A percentile compares a stretch with the other conserved stretches of the same genome.
phyloP scores from a whole-genome alignment of 2,329 filamentous ascomycete species.

The Epichloe elymi region DNA sequence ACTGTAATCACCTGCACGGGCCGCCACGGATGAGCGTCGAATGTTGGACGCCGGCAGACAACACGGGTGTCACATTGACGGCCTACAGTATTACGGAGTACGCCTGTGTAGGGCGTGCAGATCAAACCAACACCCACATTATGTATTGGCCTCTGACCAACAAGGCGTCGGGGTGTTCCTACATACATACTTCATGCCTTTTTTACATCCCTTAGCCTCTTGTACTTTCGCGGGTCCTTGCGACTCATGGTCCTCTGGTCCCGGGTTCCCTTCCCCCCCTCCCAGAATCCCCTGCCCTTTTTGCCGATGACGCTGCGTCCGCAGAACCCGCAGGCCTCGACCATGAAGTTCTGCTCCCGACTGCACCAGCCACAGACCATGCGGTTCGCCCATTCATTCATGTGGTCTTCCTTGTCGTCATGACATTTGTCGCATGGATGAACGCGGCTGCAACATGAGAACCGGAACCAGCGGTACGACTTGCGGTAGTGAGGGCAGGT shows the following conservation, averaged over 20 bases:
- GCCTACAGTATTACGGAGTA: background rate
- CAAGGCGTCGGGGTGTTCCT: too few species aligned
- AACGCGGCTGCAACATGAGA: conserved; percentile 47
- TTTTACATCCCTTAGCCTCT: conserved; percentile 33
- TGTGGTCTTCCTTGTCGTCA: conserved; percentile 56
- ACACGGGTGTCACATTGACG: background rate
- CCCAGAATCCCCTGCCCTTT: conserved; percentile 65
- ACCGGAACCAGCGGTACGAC: conserved; percentile 51
- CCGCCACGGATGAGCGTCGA: background rate
- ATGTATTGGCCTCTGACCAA: too few species aligned
- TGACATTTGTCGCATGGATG: conserved; percentile 62
- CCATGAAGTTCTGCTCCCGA: conserved; percentile 65
- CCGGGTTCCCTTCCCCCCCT: conserved; percentile 72
- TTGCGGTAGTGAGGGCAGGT: conserved; percentile 45
- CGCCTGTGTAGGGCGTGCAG: too few species aligned
- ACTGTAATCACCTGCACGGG: too few species aligned
- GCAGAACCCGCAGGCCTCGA: conserved; percentile 64
- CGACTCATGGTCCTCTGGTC: conserved; percentile 58
- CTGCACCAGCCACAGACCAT: conserved; percentile 77
- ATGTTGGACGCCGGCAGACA: background rate
- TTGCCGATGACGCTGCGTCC: conserved; percentile 54
- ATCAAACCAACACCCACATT: too few species aligned
- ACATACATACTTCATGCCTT: background rate
- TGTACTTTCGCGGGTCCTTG: conserved; percentile 64
- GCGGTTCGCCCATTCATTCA: conserved; percentile 67